A percentile compares a stretch with the other conserved stretches of the same genome.
These are phyloP conservation scores for Penicillium sp. DNA, from an alignment of 2,329 filamentous ascomycete genomes.

Conservation along the genomic window DNA sequence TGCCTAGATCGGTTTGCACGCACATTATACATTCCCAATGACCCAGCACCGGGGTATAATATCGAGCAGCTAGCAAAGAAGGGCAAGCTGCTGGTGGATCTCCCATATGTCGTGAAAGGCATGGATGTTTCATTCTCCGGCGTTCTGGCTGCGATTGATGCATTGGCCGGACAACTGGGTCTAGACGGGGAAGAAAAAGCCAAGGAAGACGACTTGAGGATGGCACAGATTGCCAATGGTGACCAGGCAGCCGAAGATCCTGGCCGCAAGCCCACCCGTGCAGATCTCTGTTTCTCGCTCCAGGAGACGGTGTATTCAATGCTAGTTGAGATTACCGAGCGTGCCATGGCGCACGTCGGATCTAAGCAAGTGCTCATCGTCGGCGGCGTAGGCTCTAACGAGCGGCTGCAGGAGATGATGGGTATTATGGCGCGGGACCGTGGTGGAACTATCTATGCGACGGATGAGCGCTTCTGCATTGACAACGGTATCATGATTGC, in stretches of 20 bases:
- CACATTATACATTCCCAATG: constrained; percentile 86
- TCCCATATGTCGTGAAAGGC: constrained; percentile 95
- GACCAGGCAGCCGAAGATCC: constrained; percentile 28
- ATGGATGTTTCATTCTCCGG: constrained; percentile 98
- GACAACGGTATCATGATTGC: constrained; percentile 99
- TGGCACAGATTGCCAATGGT: constrained; percentile 18
- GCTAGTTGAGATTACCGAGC: constrained; percentile 97
- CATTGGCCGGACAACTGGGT: constrained; percentile 60
- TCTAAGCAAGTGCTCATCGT: constrained; percentile 89
- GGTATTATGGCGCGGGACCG: constrained; percentile 86
- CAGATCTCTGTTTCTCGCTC: constrained; percentile 87
- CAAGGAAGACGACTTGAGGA: constrained; percentile 50
- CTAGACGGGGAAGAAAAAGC: constrained; percentile 39
- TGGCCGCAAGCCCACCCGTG: constrained; percentile 60
- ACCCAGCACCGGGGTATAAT: constrained; percentile 95
- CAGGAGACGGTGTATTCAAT: constrained; percentile 96
- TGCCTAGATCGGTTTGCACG: constrained; percentile 94
- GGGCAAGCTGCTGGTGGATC: constrained; percentile 68
- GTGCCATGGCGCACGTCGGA: constrained; percentile 96
- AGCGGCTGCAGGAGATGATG: constrained; percentile 97
- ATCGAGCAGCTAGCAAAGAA: constrained; percentile 90
- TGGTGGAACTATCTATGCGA: constrained; percentile 87
- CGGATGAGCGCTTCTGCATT: constrained; percentile 96
- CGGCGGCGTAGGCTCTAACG: constrained; percentile 92
- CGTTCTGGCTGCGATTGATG: constrained; percentile 79